These are phyloP conservation scores for Adansonia madagascariensis DNA, from an alignment of 441 rosid species.

Conservation along the genomic window DNA sequence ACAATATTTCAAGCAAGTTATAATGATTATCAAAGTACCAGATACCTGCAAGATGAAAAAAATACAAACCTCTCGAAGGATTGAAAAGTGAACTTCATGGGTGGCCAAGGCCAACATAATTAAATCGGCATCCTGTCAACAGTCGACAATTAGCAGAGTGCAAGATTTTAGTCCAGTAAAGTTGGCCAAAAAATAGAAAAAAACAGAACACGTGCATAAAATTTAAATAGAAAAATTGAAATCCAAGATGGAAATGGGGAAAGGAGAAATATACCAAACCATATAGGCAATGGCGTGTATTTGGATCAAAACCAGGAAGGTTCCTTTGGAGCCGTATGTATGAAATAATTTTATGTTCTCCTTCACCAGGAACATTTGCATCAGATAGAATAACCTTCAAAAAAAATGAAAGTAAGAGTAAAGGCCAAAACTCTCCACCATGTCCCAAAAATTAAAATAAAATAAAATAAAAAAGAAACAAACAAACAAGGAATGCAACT, in stretches of 20 bases:
- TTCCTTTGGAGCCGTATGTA: conserved; percentile 95
- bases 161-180: conserved; percentile 28
- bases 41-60: not conserved
- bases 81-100: conserved; percentile 94
- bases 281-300: conserved; percentile 90
- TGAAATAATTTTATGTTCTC: conserved; percentile 97
- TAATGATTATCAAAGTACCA: not conserved
- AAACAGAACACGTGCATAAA: not conserved
- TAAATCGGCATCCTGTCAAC: conserved; percentile 88
- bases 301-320: conserved; percentile 88
- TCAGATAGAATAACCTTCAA: conserved; percentile 93
- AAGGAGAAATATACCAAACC: conserved; percentile 77
- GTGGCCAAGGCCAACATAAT: conserved; percentile 98
- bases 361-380: conserved; percentile 99
- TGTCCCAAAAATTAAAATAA: not conserved
- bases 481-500: not conserved
- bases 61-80: conserved; percentile 87
- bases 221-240: conserved; percentile 2
- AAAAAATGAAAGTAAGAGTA: conserved; percentile 31
- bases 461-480: not conserved
- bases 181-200: conserved; percentile 15
- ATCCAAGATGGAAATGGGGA: conserved; percentile 14
- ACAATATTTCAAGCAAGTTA: not conserved
- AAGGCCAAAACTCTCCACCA: conserved; percentile 19
- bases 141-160: conserved; percentile 31